These are phyloP conservation scores for Triadica sebifera DNA, from an alignment of 345 rosid genomes.

Conservation along the genomic window DNA sequence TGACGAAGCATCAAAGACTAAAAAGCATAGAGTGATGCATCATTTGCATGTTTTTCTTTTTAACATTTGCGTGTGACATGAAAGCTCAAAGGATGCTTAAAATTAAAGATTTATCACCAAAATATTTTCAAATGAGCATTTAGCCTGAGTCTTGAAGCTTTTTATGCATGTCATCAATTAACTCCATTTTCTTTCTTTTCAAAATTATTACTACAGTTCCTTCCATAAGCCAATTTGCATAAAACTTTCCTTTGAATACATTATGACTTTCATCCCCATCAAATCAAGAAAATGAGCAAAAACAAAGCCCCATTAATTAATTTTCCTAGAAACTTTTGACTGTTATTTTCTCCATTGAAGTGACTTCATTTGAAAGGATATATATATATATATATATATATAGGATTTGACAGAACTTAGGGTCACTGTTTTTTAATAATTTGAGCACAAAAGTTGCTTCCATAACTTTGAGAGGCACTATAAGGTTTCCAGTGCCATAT, in stretches of 20 bases:
- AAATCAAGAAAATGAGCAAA: slow-evolving; percentile 14
- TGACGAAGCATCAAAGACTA: slow-evolving; percentile 10
- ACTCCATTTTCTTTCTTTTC: slow-evolving; percentile 16
- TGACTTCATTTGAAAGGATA: slow-evolving; percentile 27
- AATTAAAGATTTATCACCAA: neutral
- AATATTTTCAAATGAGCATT: neutral
- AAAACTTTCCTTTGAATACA: slow-evolving; percentile 20
- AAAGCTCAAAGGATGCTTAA: neutral
- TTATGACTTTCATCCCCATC: slow-evolving; percentile 12
- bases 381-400: slow-evolving; percentile 25
- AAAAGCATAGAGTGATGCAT: slow-evolving; percentile 7
- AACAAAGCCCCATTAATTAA: neutral
- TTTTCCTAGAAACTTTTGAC: slow-evolving; percentile 27
- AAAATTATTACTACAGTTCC: slow-evolving; percentile 37
- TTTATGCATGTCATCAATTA: slow-evolving; percentile 3
- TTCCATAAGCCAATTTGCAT: slow-evolving; percentile 36
- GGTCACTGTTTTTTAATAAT: slow-evolving; percentile 36
- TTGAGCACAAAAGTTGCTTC: slow-evolving; percentile 7
- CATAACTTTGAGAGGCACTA: neutral
- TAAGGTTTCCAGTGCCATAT: neutral
- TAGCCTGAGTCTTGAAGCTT: neutral
- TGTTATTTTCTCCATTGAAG: slow-evolving; percentile 37
- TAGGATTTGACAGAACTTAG: slow-evolving; percentile 57
- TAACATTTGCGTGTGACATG: slow-evolving; percentile 12
- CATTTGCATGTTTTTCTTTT: neutral